Base-by-base conservation (phyloP, 371 early-diverging fungal species). In the Polyrhizophydium stewartii region DNA sequence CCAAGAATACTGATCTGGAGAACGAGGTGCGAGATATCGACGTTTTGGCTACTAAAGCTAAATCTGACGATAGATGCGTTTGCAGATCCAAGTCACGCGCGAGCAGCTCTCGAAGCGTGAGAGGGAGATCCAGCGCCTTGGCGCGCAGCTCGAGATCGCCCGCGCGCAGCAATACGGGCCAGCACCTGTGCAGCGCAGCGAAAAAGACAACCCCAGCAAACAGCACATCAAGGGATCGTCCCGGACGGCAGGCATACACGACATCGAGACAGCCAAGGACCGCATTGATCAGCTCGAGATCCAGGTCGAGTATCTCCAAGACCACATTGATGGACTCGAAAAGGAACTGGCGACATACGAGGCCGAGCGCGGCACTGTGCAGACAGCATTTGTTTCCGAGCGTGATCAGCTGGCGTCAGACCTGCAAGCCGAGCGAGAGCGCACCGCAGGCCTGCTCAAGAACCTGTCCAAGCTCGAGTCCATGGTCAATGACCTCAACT, bases 201-300 rank as follows among this genome's bases (percentile, higher is more conserved):
- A 33, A 32, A n/a, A 32, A 49, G 52, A 55, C 32, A n/a, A 5
- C 28, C 5, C 22, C 56, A 53, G 38, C 56, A 10, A 37, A 24
- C 41, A 43, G 56, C 59, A 6, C 31, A 43, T 25, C 57, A 55
- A 17, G 22, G 65, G 61, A 6, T 21, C 56, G 38, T 27, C 35
- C 9, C 55, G 60, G 22, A 55, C 51, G 21, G 67, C 63, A 53
- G 67, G 56, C 7, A 47, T 47, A 17, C 60, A 35, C 12, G 59
- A 58, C 13, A 19, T 49, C 5, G 58, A 56, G n/a, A 40, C 63
- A 10, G 55, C 60, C 28, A 59, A 67, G 16, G 53, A 70, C 38
- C 59, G 81, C 17, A 74, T 81, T 21, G 70, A 72, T 49, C 79
- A 81, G 50, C 63, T 81, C 1, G 81, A 81, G 66, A 45, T 65